Evolutionary conservation across 345 rosid genomes (phyloP), one percentile per base, ranked within the genome.

Genomic region (Combretum micranthum): DNA sequence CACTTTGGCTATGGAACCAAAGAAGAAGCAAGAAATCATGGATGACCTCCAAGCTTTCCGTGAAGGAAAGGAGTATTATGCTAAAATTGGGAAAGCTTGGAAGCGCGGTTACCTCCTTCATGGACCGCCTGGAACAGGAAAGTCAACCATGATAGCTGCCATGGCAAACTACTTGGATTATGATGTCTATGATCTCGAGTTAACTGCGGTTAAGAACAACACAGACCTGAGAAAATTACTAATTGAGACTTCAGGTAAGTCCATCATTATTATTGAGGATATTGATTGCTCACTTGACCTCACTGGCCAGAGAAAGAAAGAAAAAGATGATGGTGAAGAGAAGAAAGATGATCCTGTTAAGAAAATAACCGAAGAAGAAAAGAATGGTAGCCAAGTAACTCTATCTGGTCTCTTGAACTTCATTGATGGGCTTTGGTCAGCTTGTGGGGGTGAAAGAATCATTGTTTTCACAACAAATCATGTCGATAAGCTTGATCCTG

Each of bases 61-160:
- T 13, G 14, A 62, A 10, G 56, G 58, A 32, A 57, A 68, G n/a
- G 55, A 68, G 39, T 68, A 56, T 20, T 68, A 68, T 19, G 37
- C 45, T 13, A 56, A 46, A 44, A 47, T 68, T 14, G 67, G 72
- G 54, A 63, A 37, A 39, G 60, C 66, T 16, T 63, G 66, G 66
- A 63, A 63, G 25, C 47, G 66, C 15, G 66, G 66, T 5, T 63
- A 63, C 53, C 47, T 63, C 52, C 53, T 63, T 15, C 37, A 19
- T 16, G 66, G 66, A 0, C 72, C 67, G 18, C 72, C 72, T 0
- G 72, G 72, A 44, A 68, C 72, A 0, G 72, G 72, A 13, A 68
- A 68, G 37, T 62, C 72, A 12, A 62, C 72, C 21, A 68, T 68
- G 72, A 52, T 68, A 13, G 72, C 64, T 20, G 67, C 63, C 43